Evolutionary conservation across 2,329 filamentous ascomycete species (phyloP), one percentile per base, ranked within the genome.

Genomic region (Amauroascus niger): DNA sequence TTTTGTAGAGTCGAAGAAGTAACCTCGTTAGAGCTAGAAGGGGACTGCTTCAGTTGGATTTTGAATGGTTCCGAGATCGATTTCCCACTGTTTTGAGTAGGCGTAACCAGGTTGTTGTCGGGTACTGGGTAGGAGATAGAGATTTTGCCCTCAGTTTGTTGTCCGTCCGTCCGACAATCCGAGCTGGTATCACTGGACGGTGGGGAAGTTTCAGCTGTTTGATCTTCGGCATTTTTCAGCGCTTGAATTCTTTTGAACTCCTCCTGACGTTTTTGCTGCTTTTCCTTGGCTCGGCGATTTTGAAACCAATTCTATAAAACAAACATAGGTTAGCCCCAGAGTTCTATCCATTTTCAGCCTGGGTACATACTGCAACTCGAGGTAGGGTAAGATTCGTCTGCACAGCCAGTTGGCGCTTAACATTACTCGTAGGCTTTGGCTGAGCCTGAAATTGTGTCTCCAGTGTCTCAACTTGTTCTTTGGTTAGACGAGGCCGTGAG

Each of bases 271-370:
- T 70, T 75, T 60, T 76, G 73, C 58, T 76, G 74, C 60, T 76
- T 76, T 48, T 74, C 74, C 59, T 77, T 76, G 53, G 74, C 74
- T 45, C 74, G 71, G 56, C 74, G 70, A 58, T 76, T 77, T 58
- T 77, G 74, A 60, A 76, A 77, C 74, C 74, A 77, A 57, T 77
- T 76, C 74, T 76, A 55, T 51, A 13, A 14, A 49, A 39, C 40
- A 13, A n/a, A 52, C 35, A 20, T n/a, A 18, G 32, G 39, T 55
- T 47, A 55, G 56, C 18, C 11, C 13, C 22, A 3, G n/a, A 3
- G 16, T 30, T 22, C 40, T 50, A 14, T 43, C 22, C 11, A 46
- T 8, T 35, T 28, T 13, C 9, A 33, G 48, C 28, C 28, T 26
- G 6, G 26, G 49, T 49, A 30, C 74, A 57, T 67, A 77, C 74